Evolutionary conservation across 768 basidiomycete species (phyloP), one percentile per base, ranked within the genome.

Genomic region (Leccinum fibrillosum): DNA sequence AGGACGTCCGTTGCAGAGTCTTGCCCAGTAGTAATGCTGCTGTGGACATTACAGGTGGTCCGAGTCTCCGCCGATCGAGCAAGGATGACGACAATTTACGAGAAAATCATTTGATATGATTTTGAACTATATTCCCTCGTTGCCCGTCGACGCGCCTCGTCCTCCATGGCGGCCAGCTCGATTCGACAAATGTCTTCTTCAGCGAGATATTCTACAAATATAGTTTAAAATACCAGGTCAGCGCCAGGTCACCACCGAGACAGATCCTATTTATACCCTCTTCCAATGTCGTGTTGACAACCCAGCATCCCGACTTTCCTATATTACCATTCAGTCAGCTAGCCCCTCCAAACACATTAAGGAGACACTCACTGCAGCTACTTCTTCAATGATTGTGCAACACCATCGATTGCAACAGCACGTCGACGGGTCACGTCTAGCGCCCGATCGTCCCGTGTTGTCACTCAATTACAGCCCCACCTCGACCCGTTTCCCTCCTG

Each of bases 341-440:
- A 47, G 23, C 1, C 5, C 21, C 15, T 3, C 5, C 2, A 12
- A 2, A 9, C 21, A 2, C 12, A 8, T 21, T 23, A 13, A 25
- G 15, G 35, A 34, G 4, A 17, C 19, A 64, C 78, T 52, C 55
- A 87, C 89, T 75, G 77, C 48, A 88, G 66, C 69, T 10, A 89
- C 63, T 5, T 64, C 74, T 55, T 82, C 81, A 10, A 92, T 34
- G 12, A 12, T 35, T 0, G 30, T 0, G 30, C 30, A 30, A 30
- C 30, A 30, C 90, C 2, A 83, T 81, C 2, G 93, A 93, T 55
- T 92, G 92, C 34, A 98, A 72, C 55, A 96, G 76, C 5, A 90
- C 80, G 56, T 94, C 90, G 12, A 93, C 75, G 5, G 10, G 79
- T 74, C 13, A 92, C 74, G 17, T 90, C 84, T 12, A 98, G 72